Evolutionary conservation across 345 rosid genomes (phyloP).

Genomic region (Populus pruinosa): DNA sequence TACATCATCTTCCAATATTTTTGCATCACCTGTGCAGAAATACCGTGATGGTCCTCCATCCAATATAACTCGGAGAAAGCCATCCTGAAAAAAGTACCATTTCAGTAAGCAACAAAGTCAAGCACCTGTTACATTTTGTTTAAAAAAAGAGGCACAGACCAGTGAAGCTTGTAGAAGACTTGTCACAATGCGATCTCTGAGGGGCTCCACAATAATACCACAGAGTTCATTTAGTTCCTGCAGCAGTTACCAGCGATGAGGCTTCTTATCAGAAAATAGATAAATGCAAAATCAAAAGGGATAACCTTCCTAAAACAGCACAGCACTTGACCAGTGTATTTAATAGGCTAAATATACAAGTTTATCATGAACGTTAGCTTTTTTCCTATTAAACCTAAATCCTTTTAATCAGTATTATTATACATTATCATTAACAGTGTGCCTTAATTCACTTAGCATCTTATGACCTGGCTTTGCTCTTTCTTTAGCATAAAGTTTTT

Average conservation of each 20-base stretch:
- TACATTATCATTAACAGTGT: too few species aligned
- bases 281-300: too few species aligned
- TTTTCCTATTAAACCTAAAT: too few species aligned
- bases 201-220: slow-evolving; percentile 70
- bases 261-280: neutral
- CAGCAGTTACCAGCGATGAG: slow-evolving; percentile 18
- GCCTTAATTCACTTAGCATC: too few species aligned
- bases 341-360: too few species aligned
- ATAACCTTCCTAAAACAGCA: too few species aligned
- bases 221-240: slow-evolving; percentile 92
- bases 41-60: slow-evolving; percentile 82
- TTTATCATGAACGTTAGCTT: too few species aligned
- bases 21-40: slow-evolving; percentile 67
- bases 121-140: neutral
- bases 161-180: slow-evolving; percentile 93
- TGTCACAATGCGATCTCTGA: slow-evolving; percentile 90
- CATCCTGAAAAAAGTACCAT: slow-evolving; percentile 57
- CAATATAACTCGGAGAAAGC: slow-evolving; percentile 74
- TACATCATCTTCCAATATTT: slow-evolving; percentile 77
- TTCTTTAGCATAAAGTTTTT: too few species aligned
- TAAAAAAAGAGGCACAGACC: slow-evolving; percentile 41
- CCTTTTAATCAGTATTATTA: too few species aligned
- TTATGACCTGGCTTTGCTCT: too few species aligned
- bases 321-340: too few species aligned
- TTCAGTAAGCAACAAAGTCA: slow-evolving; percentile 16